Percentiles rank a stretch among this genome's conserved stretches.
Conservation (phyloP, 1,284 basidiomycete species). For the Cerrena zonata region DNA sequence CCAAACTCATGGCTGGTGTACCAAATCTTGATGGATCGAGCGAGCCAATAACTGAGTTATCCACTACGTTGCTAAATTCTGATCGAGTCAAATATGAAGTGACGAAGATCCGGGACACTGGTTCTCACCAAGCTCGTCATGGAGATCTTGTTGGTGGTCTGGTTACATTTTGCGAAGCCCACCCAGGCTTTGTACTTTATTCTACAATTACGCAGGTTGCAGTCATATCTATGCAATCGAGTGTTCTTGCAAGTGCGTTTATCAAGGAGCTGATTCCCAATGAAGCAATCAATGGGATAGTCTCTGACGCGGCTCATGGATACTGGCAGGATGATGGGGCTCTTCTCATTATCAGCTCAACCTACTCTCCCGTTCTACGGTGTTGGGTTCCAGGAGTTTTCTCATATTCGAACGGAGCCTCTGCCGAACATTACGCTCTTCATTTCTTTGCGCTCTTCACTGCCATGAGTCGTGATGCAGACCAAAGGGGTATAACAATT, state of each 20-base stretch:
- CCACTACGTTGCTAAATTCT: conserved; percentile 18
- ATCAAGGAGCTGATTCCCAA: conserved; percentile 16
- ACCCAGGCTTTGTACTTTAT: conserved; percentile 4
- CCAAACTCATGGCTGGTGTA: conserved; percentile 2
- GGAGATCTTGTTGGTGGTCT: conserved; percentile 4
- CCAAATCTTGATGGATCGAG: conserved; percentile 18
- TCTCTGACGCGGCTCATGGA: conserved; percentile 29
- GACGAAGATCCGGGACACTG: conserved; percentile 3
- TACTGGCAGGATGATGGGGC: conserved; percentile 11
- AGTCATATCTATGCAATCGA: conserved; percentile 23
- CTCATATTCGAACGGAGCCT: conserved; percentile 25
- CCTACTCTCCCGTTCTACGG: conserved; percentile 12
- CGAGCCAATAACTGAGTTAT: conserved; percentile 22
- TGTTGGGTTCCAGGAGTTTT: conserved; percentile 27
- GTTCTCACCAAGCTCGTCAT: background rate
- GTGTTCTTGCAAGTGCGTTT: conserved; percentile 23
- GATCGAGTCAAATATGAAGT: conserved; percentile 19
- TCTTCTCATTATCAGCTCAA: conserved; percentile 14
- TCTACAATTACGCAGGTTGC: conserved; percentile 9
- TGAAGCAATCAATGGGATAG: conserved; percentile 25
- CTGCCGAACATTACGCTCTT: conserved; percentile 20
- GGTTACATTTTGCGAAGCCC: conserved; percentile 2
- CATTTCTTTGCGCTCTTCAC: conserved; percentile 24
- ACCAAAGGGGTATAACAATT: background rate
- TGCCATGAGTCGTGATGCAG: conserved; percentile 18